phyloP scores from a whole-genome alignment of 148 eudicot species.

The Cornus florida region DNA sequence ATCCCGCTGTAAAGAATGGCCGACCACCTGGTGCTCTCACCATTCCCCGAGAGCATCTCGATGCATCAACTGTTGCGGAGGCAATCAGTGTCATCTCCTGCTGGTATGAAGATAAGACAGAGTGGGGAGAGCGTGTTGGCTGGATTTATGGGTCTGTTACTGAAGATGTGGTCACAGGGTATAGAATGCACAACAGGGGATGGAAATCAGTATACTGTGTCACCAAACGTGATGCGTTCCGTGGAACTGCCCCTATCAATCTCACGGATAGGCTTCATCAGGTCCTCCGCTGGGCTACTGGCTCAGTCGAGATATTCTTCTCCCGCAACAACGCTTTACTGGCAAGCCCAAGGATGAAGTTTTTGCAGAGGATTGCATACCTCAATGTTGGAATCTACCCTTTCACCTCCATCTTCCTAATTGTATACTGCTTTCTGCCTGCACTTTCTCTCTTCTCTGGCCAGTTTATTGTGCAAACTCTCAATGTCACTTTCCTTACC shows the following conservation, averaged over 20 bases:
- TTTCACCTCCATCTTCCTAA: slow-evolving; percentile 80
- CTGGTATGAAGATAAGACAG: slow-evolving; percentile 97
- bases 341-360: slow-evolving; percentile 83
- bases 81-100: slow-evolving; percentile 84
- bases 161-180: slow-evolving; percentile 94
- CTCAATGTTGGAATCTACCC: slow-evolving; percentile 93
- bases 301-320: slow-evolving; percentile 90
- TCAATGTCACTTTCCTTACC: slow-evolving; percentile 73
- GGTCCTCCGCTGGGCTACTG: slow-evolving; percentile 95
- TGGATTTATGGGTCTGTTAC: slow-evolving; percentile 97
- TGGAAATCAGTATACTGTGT: slow-evolving; percentile 90
- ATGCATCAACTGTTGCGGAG: slow-evolving; percentile 82
- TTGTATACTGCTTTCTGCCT: slow-evolving; percentile 87
- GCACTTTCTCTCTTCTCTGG: slow-evolving; percentile 95
- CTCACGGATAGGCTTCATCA: slow-evolving; percentile 93
- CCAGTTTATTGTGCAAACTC: slow-evolving; percentile 84
- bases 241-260: slow-evolving; percentile 92
- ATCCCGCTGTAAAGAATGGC: slow-evolving; percentile 87
- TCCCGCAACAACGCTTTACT: slow-evolving; percentile 88
- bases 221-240: slow-evolving; percentile 84
- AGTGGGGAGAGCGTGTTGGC: slow-evolving; percentile 89
- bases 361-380: slow-evolving; percentile 81
- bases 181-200: slow-evolving; percentile 91
- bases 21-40: slow-evolving; percentile 93
- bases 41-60: slow-evolving; percentile 71